Conservation (phyloP, 164 flowering plant species). For the Stephania cephalantha region DNA sequence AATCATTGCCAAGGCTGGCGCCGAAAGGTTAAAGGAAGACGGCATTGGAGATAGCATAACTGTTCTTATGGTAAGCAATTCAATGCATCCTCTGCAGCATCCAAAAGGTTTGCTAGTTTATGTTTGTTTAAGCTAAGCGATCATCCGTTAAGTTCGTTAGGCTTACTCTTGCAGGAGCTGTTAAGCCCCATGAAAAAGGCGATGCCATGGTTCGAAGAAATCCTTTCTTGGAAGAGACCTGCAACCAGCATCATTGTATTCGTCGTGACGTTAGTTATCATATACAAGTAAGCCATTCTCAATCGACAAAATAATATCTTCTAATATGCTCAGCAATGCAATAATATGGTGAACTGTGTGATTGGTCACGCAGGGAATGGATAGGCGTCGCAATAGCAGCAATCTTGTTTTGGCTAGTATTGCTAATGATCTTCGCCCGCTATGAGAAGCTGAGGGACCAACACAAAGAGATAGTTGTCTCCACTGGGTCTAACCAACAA, state of each 20-base stretch:
- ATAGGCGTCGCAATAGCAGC: slow-evolving; percentile 57
- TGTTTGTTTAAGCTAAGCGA: not conserved
- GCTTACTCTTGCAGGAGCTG: slow-evolving; percentile 50
- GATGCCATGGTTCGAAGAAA: slow-evolving; percentile 33
- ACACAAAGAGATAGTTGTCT: slow-evolving; percentile 40
- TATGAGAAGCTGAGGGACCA: slow-evolving; percentile 18
- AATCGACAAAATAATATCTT: not conserved
- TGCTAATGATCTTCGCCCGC: slow-evolving; percentile 45
- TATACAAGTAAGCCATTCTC: slow-evolving; percentile 56
- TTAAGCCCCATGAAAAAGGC: slow-evolving; percentile 43
- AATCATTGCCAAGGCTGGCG: slow-evolving; percentile 55
- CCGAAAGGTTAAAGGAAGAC: slow-evolving; percentile 62
- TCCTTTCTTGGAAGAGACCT: slow-evolving; percentile 65
- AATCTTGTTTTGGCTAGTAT: slow-evolving; percentile 36
- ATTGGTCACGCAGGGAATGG: slow-evolving; percentile 59
- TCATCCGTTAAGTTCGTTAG: not conserved
- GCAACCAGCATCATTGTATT: slow-evolving; percentile 31
- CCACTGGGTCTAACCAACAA: slow-evolving; percentile 61
- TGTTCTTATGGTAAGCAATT: slow-evolving; percentile 52
- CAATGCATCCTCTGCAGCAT: not conserved
- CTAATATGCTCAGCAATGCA: not conserved
- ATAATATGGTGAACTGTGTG: not conserved
- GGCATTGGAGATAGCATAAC: slow-evolving; percentile 55
- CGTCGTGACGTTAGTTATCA: slow-evolving; percentile 23
- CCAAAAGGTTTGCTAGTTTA: not conserved